A percentile compares a stretch with the other conserved stretches of the same genome.
These are phyloP conservation scores for Ogataea neopini DNA, from an alignment of 805 yeast genomes.

Conservation along the genomic window DNA sequence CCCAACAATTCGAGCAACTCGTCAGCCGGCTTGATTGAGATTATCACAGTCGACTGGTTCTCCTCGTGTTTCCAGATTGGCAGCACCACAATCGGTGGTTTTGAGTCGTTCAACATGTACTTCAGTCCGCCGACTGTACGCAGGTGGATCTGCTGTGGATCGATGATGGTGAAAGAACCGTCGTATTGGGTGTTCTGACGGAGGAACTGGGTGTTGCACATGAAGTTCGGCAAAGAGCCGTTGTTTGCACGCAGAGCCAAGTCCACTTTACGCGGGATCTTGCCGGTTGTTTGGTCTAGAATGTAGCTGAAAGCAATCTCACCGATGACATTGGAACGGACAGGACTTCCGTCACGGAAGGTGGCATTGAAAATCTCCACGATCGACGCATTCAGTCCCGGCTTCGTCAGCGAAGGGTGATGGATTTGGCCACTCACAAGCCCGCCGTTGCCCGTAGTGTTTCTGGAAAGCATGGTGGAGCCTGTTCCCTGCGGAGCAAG, in stretches of 20 bases:
- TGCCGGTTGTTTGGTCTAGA: constrained; percentile 31
- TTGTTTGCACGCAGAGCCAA: constrained; percentile 40
- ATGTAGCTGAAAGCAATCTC: constrained; percentile 82
- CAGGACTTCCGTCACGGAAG: constrained; percentile 64
- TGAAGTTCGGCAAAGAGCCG: constrained; percentile 44
- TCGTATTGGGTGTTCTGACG: constrained; percentile 38
- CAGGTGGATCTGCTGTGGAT: constrained; percentile 53
- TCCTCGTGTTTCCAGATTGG: constrained; percentile 92
- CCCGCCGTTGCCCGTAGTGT: constrained; percentile 36
- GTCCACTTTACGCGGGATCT: constrained; percentile 45
- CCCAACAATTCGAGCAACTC: constrained; percentile 38
- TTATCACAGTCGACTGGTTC: constrained; percentile 81
- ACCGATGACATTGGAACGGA: constrained; percentile 68
- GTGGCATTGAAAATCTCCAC: constrained; percentile 84
- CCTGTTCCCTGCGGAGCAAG: constrained; percentile 48
- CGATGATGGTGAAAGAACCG: constrained; percentile 40
- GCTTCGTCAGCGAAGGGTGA: constrained; percentile 51
- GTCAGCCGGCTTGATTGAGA: constrained; percentile 62
- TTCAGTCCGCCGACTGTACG: constrained; percentile 81
- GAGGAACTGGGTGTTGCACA: constrained; percentile 55
- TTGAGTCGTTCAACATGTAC: constrained; percentile 56
- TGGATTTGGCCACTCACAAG: constrained; percentile 39
- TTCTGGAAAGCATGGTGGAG: constrained; percentile 36
- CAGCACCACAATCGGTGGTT: constrained; percentile 67
- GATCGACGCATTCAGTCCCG: constrained; percentile 79